Base-by-base conservation (phyloP, 805 yeast genomes). In the Suhomyces sp. region DNA sequence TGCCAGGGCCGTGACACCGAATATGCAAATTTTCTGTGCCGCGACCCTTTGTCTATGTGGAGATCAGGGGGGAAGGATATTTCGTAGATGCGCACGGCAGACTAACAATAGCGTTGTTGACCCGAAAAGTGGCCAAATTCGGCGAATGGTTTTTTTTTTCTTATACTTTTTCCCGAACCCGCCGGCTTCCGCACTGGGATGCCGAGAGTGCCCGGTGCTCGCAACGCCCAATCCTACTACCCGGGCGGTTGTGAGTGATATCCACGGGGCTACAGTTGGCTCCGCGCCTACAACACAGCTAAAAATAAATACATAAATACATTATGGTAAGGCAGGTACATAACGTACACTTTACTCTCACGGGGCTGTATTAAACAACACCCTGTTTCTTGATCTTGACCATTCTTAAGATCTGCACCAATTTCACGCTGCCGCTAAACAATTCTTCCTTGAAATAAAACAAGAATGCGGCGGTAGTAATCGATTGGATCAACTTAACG, bases 401-500 rank as follows among this genome's bases (percentile, higher is more conserved):
- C 40, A 70, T 49, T 49, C 60, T 54, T 47, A 79, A 60, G 10
- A 84, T 56, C 50, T 73, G 78, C 53, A 88, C 77, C 49, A 87
- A 56, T 52, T 70, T 71, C 49, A 85, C 76, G 46, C 89, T 81
- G 46, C 86, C 77, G 2, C 75, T 64, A 53, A 87, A 84, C 59
- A 91, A 80, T 69, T 88, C 91, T 69, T 92, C 97, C 72, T 92
- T 92, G 73, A 92, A 90, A 70, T 85, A 88, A 66, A 92, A 92
- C 63, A 92, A 77, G 61, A 92, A 88, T 0, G 97, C 97, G 2
- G 97, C 93, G 40, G 96, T 90, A 53, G 87, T 68, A 46, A 93
- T 90, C 55, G 92, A 84, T 72, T 92, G 98, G 24, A 86, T 69
- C 55, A 93, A 77, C 71, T 92, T 92, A 51, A 91, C 83, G 50